A percentile compares a stretch with the other conserved stretches of the same genome.
Conservation (phyloP, 1,284 basidiomycete species). For the Malassezia brasiliensis region DNA sequence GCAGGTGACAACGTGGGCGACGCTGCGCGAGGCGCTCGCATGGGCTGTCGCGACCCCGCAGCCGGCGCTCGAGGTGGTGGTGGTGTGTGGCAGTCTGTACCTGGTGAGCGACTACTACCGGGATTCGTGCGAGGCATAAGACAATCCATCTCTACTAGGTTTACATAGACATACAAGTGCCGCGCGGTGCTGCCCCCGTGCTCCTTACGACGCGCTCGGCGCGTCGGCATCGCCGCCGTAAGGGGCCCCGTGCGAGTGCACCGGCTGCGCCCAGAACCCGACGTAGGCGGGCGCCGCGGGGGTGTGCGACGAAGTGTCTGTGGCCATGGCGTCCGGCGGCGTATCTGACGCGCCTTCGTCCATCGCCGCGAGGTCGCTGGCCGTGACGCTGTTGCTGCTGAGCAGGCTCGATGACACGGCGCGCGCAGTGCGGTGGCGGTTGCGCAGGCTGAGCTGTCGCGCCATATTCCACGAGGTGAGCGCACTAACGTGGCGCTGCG, state of each 20-base stretch:
- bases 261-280: not conserved
- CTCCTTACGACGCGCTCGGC: too few species aligned
- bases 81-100: conserved; percentile 43
- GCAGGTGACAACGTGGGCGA: conserved; percentile 11
- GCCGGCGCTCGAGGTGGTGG: conserved; percentile 16
- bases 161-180: not conserved
- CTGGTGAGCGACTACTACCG: conserved; percentile 39
- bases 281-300: not conserved
- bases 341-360: not conserved
- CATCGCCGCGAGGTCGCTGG: not conserved
- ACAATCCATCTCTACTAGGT: not conserved
- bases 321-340: too few species aligned
- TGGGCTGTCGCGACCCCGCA: conserved; percentile 14
- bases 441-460: not conserved
- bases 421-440: not conserved
- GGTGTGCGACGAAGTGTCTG: not conserved
- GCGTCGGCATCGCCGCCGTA: too few species aligned
- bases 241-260: too few species aligned
- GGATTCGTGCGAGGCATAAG: not conserved
- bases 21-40: conserved; percentile 18
- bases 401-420: conserved; percentile 5
- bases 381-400: not conserved
- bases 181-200: not conserved
- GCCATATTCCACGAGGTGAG: not conserved
- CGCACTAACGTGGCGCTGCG: not conserved